These are phyloP conservation scores for Starmerella geochares DNA, from an alignment of 805 yeast species.

Conservation along the genomic window DNA sequence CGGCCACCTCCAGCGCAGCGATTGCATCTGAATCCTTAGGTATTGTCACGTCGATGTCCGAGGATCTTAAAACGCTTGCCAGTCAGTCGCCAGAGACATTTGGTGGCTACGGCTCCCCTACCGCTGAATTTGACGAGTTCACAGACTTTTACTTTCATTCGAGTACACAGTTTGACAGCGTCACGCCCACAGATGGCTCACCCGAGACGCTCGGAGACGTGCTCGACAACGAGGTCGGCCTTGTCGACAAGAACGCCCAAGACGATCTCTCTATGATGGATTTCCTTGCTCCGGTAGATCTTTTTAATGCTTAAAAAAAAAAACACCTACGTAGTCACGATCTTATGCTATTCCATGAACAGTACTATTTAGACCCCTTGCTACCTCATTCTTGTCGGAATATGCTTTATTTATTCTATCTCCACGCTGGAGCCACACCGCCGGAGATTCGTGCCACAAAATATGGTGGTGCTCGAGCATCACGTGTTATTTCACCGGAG, in stretches of 20 bases:
- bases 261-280: constrained; percentile 17
- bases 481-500: constrained; percentile 3
- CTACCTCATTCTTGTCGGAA: background rate
- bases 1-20: background rate
- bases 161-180: background rate
- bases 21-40: background rate
- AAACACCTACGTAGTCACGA: constrained; percentile 1
- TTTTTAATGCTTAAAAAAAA: constrained; percentile 11
- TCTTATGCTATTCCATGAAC: constrained; percentile 3
- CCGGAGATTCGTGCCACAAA: background rate
- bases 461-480: background rate
- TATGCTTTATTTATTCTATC: too few relatives aligned
- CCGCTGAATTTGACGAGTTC: constrained; percentile 13
- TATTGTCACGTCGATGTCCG: background rate
- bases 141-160: constrained; percentile 15
- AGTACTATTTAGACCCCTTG: background rate
- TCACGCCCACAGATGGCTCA: background rate
- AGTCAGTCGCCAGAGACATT: constrained; percentile 2
- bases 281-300: constrained; percentile 16
- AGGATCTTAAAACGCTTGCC: background rate
- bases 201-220: background rate
- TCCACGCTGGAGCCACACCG: too few relatives aligned
- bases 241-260: background rate
- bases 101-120: background rate
- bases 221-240: constrained; percentile 3